Conservation (phyloP, 257 asterid genomes). For the Solanum clarkiae region DNA sequence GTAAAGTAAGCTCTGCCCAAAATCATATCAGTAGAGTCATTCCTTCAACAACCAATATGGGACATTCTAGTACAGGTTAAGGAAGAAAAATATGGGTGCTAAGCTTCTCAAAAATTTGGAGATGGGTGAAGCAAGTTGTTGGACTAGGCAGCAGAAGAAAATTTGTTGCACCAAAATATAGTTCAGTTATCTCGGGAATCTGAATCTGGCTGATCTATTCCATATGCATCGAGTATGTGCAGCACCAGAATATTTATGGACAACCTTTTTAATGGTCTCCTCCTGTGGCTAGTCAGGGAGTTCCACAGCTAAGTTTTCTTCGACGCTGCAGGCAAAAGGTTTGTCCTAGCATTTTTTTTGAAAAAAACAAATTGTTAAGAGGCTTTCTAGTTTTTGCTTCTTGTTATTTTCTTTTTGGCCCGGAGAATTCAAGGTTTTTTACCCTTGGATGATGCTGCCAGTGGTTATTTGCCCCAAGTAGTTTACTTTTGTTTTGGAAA, state of each 20-base stretch:
- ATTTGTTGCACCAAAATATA: background rate
- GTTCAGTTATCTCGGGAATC: background rate
- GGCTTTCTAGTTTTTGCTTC: background rate
- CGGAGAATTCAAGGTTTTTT: background rate
- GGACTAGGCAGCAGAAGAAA: background rate
- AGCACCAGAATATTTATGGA: background rate
- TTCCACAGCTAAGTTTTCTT: background rate
- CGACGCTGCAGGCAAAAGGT: background rate
- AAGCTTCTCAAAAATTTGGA: background rate
- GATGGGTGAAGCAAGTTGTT: background rate
- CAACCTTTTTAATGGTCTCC: background rate
- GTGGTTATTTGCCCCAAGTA: background rate
- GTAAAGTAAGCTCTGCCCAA: background rate
- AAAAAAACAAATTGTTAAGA: background rate
- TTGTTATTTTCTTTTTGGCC: background rate
- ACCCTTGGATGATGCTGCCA: background rate
- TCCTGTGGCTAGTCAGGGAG: background rate
- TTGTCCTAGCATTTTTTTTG: background rate
- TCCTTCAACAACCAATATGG: background rate
- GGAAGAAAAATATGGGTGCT: background rate
- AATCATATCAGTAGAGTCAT: background rate
- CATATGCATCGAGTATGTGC: background rate
- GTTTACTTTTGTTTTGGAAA: too few relatives aligned
- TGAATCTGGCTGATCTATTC: background rate
- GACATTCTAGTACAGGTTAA: background rate